A percentile compares a stretch with the other conserved stretches of the same genome.
Conservation (phyloP, 2,329 filamentous ascomycete species). For the Diaporthe sp. region DNA sequence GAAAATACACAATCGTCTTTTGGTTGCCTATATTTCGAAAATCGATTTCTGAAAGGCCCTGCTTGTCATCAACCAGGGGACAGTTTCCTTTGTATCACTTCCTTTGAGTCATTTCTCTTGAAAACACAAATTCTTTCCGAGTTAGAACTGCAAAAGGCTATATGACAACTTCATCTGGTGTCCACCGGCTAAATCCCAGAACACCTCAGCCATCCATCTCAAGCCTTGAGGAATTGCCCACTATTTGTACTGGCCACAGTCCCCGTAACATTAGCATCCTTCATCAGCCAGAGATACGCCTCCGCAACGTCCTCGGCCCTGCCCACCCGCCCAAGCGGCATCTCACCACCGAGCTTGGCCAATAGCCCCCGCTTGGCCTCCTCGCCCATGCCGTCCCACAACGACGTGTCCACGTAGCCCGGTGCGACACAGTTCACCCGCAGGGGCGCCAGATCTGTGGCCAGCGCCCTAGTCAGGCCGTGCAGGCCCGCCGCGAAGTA, state of each 20-base stretch:
- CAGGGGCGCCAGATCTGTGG: slow-evolving; percentile 73
- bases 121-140: background rate
- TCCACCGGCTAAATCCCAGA: background rate
- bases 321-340: slow-evolving; percentile 43
- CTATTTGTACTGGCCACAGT: slow-evolving; percentile 43
- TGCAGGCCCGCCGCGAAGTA: slow-evolving; percentile 65
- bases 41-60: background rate
- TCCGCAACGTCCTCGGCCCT: slow-evolving; percentile 47
- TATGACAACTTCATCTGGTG: background rate
- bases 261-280: slow-evolving; percentile 47
- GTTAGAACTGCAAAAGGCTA: background rate
- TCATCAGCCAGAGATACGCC: slow-evolving; percentile 49
- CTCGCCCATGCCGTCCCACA: slow-evolving; percentile 52
- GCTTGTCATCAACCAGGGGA: background rate
- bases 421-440: slow-evolving; percentile 74
- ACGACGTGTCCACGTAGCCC: slow-evolving; percentile 64
- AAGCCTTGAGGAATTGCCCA: slow-evolving; percentile 41
- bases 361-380: slow-evolving; percentile 45
- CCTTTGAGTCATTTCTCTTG: background rate
- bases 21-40: background rate
- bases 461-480: slow-evolving; percentile 68
- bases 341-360: slow-evolving; percentile 40
- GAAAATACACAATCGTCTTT: background rate
- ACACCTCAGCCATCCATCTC: background rate
- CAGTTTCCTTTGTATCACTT: background rate